These are phyloP conservation scores for Microcera coccophila DNA, from an alignment of 2,329 filamentous ascomycete genomes.

Conservation along the genomic window DNA sequence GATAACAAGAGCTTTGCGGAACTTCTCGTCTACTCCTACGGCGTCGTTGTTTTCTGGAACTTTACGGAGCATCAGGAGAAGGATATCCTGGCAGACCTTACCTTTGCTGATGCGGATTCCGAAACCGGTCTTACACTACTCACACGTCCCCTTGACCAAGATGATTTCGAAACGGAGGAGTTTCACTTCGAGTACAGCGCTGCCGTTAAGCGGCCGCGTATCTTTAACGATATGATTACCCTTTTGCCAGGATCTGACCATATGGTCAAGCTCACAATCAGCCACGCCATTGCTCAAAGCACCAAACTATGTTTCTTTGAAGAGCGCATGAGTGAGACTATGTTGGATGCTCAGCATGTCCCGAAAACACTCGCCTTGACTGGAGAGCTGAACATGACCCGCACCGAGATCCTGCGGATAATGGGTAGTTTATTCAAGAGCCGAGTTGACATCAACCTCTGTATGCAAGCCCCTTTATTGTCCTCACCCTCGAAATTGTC, in stretches of 20 bases:
- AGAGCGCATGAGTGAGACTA: slow-evolving; percentile 90
- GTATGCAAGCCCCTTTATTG: slow-evolving; percentile 57
- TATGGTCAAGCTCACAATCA: slow-evolving; percentile 98
- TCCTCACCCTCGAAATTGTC: neutral
- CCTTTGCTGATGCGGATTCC: slow-evolving; percentile 67
- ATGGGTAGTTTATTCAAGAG: slow-evolving; percentile 88
- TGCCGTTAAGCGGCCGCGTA: slow-evolving; percentile 77
- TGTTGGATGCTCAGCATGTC: slow-evolving; percentile 88
- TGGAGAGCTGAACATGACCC: slow-evolving; percentile 84
- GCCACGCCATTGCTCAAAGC: slow-evolving; percentile 94
- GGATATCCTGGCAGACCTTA: slow-evolving; percentile 89
- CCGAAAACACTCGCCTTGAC: slow-evolving; percentile 85
- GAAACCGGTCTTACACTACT: slow-evolving; percentile 64
- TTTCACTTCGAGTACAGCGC: slow-evolving; percentile 97
- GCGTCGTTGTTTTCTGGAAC: slow-evolving; percentile 98
- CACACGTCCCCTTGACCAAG: slow-evolving; percentile 75
- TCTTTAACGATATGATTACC: slow-evolving; percentile 99
- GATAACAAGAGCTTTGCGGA: slow-evolving; percentile 81
- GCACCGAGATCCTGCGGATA: slow-evolving; percentile 88
- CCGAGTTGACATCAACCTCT: slow-evolving; percentile 94
- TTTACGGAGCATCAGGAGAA: slow-evolving; percentile 96
- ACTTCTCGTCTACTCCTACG: slow-evolving; percentile 96
- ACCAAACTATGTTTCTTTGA: slow-evolving; percentile 96
- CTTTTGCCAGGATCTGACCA: slow-evolving; percentile 84
- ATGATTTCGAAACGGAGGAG: slow-evolving; percentile 94